Evolutionary conservation across 257 asterid species (phyloP).

Genomic region (Knoxia roxburghii): DNA sequence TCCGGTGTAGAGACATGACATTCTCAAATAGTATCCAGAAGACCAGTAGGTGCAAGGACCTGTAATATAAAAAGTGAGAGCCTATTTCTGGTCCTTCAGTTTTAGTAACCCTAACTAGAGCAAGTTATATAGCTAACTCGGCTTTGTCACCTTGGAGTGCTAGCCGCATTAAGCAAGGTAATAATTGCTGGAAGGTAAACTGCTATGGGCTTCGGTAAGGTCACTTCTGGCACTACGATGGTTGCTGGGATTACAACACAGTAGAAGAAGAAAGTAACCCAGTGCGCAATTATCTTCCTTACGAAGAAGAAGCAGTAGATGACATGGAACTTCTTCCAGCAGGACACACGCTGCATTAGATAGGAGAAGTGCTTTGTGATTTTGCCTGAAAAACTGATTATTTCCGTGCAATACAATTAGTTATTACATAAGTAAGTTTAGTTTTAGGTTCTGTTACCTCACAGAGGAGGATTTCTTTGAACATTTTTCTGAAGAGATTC

Average conservation of each 20-base stretch:
- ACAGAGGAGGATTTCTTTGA: constrained; percentile 51
- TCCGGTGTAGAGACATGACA: constrained; percentile 85
- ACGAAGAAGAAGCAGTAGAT: constrained; percentile 79
- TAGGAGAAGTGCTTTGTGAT: constrained; percentile 13
- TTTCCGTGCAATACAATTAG: not conserved
- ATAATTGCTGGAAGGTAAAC: constrained; percentile 84
- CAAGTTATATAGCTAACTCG: not conserved
- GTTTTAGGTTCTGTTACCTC: constrained; percentile 39
- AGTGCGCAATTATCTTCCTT: constrained; percentile 86
- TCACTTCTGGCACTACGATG: constrained; percentile 71
- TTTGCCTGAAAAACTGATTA: not conserved
- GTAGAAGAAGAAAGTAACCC: constrained; percentile 91
- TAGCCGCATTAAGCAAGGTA: constrained; percentile 70
- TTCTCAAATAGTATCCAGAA: constrained; percentile 82
- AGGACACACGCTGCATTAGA: constrained; percentile 64
- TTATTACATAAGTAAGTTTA: not conserved
- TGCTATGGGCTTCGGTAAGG: constrained; percentile 68
- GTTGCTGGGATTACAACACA: constrained; percentile 82
- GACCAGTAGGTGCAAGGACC: constrained; percentile 70
- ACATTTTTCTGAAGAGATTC: constrained; percentile 75
- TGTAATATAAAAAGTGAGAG: constrained; percentile 28
- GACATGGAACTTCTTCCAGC: constrained; percentile 68
- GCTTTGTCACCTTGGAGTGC: constrained; percentile 58
- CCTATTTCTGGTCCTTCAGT: not conserved
- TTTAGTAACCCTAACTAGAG: not conserved